phyloP scores from a whole-genome alignment of 2,329 filamentous ascomycete species.

The Pseudocercospora pini-densiflorae region DNA sequence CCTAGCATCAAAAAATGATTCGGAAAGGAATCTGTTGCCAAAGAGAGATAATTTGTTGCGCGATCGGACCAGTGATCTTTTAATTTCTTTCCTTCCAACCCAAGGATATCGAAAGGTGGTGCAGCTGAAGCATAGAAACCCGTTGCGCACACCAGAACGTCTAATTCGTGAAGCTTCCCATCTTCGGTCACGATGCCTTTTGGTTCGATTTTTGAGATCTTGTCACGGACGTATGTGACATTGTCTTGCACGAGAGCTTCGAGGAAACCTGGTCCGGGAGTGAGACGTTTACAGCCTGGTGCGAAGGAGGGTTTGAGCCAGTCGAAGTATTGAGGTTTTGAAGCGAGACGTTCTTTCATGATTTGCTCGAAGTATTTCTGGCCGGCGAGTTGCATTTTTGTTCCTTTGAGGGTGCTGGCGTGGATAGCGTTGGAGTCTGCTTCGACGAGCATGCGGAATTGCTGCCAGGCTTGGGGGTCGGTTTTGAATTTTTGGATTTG shows the following conservation, averaged over 20 bases:
- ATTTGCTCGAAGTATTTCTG: constrained; percentile 45
- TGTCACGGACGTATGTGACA: constrained; percentile 49
- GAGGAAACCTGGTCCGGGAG: constrained; percentile 57
- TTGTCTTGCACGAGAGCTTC: constrained; percentile 55
- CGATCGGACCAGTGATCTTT: constrained; percentile 42
- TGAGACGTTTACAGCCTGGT: constrained; percentile 53
- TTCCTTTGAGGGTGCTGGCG: constrained; percentile 45
- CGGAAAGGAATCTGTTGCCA: constrained; percentile 36
- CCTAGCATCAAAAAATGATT: constrained; percentile 39
- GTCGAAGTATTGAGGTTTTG: constrained; percentile 47
- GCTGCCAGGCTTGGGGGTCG: constrained; percentile 64
- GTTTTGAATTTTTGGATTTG: constrained; percentile 62
- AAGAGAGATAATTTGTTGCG: constrained; percentile 43
- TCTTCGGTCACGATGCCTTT: constrained; percentile 48
- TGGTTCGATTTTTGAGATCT: constrained; percentile 45
- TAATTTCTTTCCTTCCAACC: constrained; percentile 35
- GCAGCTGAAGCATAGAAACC: constrained; percentile 43
- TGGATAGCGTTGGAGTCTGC: constrained; percentile 65
- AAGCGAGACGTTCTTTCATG: constrained; percentile 46
- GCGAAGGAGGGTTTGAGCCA: constrained; percentile 49
- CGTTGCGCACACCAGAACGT: constrained; percentile 41
- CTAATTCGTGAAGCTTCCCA: constrained; percentile 41
- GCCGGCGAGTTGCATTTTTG: constrained; percentile 43
- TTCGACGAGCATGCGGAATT: constrained; percentile 47
- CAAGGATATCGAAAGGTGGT: constrained; percentile 35